phyloP scores from a whole-genome alignment of 768 basidiomycete species.

The Amanita phalloides region DNA sequence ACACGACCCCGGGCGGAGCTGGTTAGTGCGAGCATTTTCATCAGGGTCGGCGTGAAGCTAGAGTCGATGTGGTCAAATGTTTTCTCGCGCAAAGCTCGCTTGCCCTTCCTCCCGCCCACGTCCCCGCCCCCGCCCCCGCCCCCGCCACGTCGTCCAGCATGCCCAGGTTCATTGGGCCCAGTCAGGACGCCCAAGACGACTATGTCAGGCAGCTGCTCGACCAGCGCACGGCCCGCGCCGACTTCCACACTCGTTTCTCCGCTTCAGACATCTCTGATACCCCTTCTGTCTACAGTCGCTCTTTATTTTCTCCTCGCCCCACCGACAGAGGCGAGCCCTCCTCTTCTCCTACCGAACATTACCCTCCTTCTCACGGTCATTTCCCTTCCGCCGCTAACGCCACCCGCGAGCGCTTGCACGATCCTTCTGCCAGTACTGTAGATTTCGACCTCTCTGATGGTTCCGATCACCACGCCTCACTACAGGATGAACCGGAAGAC shows the following conservation, averaged over 20 bases:
- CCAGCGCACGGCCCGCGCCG: slow-evolving; percentile 40
- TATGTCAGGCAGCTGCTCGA: slow-evolving; percentile 41
- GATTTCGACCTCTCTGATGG: slow-evolving; percentile 43
- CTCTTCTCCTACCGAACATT: slow-evolving; percentile 18
- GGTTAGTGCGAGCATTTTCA: slow-evolving; percentile 21
- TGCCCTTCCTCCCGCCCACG: slow-evolving; percentile 9
- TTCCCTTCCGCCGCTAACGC: slow-evolving; percentile 6
- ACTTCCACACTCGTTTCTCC: slow-evolving; percentile 37
- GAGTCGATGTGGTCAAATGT: not conserved
- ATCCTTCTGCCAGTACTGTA: slow-evolving; percentile 39
- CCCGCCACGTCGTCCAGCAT: slow-evolving; percentile 17
- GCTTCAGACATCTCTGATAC: slow-evolving; percentile 55
- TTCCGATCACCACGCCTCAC: slow-evolving; percentile 18
- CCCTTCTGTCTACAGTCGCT: slow-evolving; percentile 57
- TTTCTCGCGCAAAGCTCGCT: not conserved
- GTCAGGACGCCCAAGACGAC: slow-evolving; percentile 30
- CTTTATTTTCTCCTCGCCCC: slow-evolving; percentile 44
- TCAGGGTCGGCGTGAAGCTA: not conserved
- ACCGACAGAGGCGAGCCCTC: slow-evolving; percentile 18
- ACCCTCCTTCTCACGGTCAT: slow-evolving; percentile 13
- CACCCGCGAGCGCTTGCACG: slow-evolving; percentile 30
- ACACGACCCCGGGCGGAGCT: slow-evolving; percentile 55
- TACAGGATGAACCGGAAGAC: slow-evolving; percentile 22
- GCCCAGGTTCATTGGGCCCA: slow-evolving; percentile 29
- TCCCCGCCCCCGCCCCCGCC: slow-evolving; percentile 6